A percentile compares a stretch with the other conserved stretches of the same genome.
Evolutionary conservation across 257 asterid genomes (phyloP).

Genomic region (Rhazya stricta): DNA sequence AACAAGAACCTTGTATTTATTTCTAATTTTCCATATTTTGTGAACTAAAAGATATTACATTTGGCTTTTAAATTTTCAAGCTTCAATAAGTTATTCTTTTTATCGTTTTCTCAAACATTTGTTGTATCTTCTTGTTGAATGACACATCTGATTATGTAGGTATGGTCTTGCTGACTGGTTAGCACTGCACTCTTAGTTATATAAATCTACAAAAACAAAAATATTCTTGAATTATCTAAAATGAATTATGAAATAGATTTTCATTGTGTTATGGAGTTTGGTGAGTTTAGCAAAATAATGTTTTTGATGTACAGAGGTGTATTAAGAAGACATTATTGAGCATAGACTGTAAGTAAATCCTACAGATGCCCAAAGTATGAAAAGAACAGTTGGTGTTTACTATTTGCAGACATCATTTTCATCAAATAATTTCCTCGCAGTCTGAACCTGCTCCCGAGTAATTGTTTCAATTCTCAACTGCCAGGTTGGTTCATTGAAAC

Average conservation of each 20-base stretch:
- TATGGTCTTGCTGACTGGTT: background rate
- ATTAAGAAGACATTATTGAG: background rate
- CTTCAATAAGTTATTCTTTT: background rate
- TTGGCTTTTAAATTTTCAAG: background rate
- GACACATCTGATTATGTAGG: background rate
- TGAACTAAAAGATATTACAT: background rate
- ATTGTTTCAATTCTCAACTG: background rate
- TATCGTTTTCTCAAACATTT: background rate
- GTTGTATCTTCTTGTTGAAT: background rate
- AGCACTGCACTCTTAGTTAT: background rate
- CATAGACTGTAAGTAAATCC: background rate
- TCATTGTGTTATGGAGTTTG: background rate
- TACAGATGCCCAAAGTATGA: background rate
- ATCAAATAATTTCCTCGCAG: background rate
- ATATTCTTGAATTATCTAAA: background rate
- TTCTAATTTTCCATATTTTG: background rate
- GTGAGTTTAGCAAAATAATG: conserved; percentile 3
- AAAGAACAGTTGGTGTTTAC: background rate
- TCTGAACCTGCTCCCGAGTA: background rate
- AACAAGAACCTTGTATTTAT: background rate
- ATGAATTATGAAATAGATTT: background rate
- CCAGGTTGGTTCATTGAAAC: background rate
- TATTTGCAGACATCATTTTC: background rate
- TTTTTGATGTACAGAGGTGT: background rate
- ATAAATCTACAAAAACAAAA: background rate